Evolutionary conservation across 2,329 filamentous ascomycete genomes (phyloP).

Genomic region (Beauveria sp.): DNA sequence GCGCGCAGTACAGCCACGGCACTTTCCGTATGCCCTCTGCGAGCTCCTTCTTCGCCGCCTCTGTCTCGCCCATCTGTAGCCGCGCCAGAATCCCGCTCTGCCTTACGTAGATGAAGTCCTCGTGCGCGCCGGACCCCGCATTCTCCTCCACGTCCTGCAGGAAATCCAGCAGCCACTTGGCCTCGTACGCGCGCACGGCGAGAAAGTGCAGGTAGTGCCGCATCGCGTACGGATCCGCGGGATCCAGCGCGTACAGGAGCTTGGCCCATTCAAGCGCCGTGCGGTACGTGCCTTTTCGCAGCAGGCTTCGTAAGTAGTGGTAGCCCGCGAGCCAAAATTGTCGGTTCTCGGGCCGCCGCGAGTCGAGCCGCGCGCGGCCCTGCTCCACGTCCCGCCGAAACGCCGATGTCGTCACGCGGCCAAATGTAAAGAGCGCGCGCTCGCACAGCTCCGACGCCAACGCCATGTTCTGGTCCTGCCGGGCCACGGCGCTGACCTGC

Average conservation of each 20-base stretch:
- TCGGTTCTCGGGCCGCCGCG: slow-evolving; percentile 75
- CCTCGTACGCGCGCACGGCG: slow-evolving; percentile 72
- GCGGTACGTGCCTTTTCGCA: slow-evolving; percentile 86
- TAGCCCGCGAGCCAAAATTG: slow-evolving; percentile 89
- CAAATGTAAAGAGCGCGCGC: slow-evolving; percentile 85
- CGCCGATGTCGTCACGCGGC: slow-evolving; percentile 75
- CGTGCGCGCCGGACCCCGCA: slow-evolving; percentile 22
- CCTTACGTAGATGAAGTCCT: slow-evolving; percentile 56
- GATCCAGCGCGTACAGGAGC: slow-evolving; percentile 67
- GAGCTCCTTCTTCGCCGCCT: slow-evolving; percentile 58
- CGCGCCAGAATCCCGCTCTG: slow-evolving; percentile 73
- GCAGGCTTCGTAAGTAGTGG: slow-evolving; percentile 77
- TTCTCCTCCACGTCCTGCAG: slow-evolving; percentile 36
- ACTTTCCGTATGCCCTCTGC: slow-evolving; percentile 60
- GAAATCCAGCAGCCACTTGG: slow-evolving; percentile 67
- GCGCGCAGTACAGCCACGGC: slow-evolving; percentile 75
- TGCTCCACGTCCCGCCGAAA: slow-evolving; percentile 70
- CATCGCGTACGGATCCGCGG: slow-evolving; percentile 75
- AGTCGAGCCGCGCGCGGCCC: slow-evolving; percentile 75
- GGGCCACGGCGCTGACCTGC: slow-evolving; percentile 85
- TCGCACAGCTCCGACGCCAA: slow-evolving; percentile 83
- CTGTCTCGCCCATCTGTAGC: slow-evolving; percentile 59
- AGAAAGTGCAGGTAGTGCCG: slow-evolving; percentile 75
- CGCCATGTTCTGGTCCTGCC: slow-evolving; percentile 82
- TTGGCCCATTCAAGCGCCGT: slow-evolving; percentile 94